Conservation (phyloP, 257 asterid species). For the Linaria vulgaris region DNA sequence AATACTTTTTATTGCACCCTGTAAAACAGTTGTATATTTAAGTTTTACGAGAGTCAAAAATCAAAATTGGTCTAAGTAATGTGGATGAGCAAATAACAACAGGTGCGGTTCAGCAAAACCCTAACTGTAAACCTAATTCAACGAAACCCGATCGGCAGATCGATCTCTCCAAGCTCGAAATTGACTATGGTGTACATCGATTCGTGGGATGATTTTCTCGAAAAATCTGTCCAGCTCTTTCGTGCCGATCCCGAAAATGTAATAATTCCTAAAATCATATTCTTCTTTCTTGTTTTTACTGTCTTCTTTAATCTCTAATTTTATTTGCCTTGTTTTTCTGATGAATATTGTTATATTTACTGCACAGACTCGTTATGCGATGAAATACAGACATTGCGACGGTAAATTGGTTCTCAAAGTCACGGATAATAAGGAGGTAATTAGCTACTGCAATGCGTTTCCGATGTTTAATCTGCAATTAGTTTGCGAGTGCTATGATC, state of each 20-base stretch:
- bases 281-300: not conserved
- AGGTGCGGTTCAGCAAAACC: no score
- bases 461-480: not conserved
- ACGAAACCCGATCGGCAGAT: not conserved
- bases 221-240: slow-evolving; percentile 64
- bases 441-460: not conserved
- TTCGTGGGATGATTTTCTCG: slow-evolving; percentile 82
- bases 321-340: not conserved
- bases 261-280: not conserved
- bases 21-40: no score
- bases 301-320: not conserved
- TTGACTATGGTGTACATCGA: slow-evolving; percentile 79
- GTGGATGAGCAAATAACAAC: no score
- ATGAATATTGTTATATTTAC: slow-evolving; percentile 12
- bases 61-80: no score
- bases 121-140: not conserved
- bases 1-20: no score
- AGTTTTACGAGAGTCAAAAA: no score
- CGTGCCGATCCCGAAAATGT: slow-evolving; percentile 77
- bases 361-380: slow-evolving; percentile 70
- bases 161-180: not conserved
- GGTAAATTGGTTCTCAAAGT: slow-evolving; percentile 94
- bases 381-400: slow-evolving; percentile 88
- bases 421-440: slow-evolving; percentile 80
- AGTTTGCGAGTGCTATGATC: not conserved